These are phyloP conservation scores for Fusarium decemcellulare DNA, from an alignment of 2,329 filamentous ascomycete species.

Conservation along the genomic window DNA sequence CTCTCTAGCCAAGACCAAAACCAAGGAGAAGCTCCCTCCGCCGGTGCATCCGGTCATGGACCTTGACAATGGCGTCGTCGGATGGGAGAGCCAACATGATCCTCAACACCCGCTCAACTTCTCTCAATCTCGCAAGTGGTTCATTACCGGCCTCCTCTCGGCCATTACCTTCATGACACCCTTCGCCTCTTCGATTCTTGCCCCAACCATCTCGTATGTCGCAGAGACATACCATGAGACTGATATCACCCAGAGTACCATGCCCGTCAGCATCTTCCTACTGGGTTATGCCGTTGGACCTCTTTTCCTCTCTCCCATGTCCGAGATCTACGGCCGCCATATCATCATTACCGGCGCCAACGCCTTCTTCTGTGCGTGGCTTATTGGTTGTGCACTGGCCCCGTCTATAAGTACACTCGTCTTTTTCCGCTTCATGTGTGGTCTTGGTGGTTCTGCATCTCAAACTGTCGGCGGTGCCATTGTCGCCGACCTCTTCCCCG, in stretches of 20 bases:
- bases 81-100: conserved; percentile 72
- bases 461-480: conserved; percentile 69
- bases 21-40: conserved; percentile 51
- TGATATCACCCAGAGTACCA: conserved; percentile 58
- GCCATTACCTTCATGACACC: conserved; percentile 76
- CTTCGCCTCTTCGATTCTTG: conserved; percentile 73
- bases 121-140: conserved; percentile 68
- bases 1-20: conserved; percentile 43
- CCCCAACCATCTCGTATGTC: conserved; percentile 64
- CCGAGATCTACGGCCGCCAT: conserved; percentile 75
- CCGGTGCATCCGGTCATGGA: conserved; percentile 63
- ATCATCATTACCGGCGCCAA: conserved; percentile 70
- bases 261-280: conserved; percentile 74
- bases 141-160: conserved; percentile 68
- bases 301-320: conserved; percentile 69
- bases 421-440: conserved; percentile 71
- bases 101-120: conserved; percentile 73
- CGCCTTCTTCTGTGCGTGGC: conserved; percentile 72
- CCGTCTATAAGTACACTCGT: conserved; percentile 68
- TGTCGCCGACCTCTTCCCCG: conserved; percentile 67
- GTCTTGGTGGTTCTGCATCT: conserved; percentile 69
- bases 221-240: conserved; percentile 58
- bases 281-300: conserved; percentile 72
- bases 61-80: conserved; percentile 67
- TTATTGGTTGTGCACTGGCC: conserved; percentile 75